Evolutionary conservation across 495 filamentous ascomycete genomes (phyloP), one percentile per base, ranked within the genome.

Genomic region (Podospora didyma): DNA sequence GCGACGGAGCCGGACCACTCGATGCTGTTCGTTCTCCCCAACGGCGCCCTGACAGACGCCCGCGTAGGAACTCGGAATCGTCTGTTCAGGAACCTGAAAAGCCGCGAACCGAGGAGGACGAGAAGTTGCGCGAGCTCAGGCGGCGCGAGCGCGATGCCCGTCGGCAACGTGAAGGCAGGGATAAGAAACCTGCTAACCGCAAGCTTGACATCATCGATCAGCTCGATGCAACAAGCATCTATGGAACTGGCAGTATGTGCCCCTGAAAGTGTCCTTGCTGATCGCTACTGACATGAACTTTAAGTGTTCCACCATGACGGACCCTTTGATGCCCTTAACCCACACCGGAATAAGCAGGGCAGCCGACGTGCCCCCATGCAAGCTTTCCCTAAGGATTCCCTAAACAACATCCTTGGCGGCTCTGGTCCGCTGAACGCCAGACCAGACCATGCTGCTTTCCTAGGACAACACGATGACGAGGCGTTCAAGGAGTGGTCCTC

Each of bases 281-380:
- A 49, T 46, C 58, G 5, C 48, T 24, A 50, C 64, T 67, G 45
- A 65, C 51, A 11, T 17, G 0, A 16, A 22, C 7, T 59, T 20
- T 17, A 57, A 96, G 93, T 97, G 68, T 96, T 99, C 73, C 95
- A 99, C 58, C 95, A 99, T 68, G 95, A 99, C 68, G 95, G 95
- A 22, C 95, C 95, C 9, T 99, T 96, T 63, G 95, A 99, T 74
- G 95, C 95, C 16, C 94, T 92, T 72, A 97, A 97, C 62, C 93
- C 95, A 6, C 88, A 94, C 69, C 89, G 95, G 57, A 99, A 99
- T 69, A 85, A 89, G 48, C 89, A 89, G 63, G 89, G 88, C 50
- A 82, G 86, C 58, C 82, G 86, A 54, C 85, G 88, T 26, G 91
- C 94, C 12, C 95, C 95, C 2, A 96, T 99, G 89, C 87, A 97